Evolutionary conservation across 2,329 filamentous ascomycete genomes (phyloP), one percentile per base, ranked within the genome.

Genomic region (Trichocomaceae sp.): DNA sequence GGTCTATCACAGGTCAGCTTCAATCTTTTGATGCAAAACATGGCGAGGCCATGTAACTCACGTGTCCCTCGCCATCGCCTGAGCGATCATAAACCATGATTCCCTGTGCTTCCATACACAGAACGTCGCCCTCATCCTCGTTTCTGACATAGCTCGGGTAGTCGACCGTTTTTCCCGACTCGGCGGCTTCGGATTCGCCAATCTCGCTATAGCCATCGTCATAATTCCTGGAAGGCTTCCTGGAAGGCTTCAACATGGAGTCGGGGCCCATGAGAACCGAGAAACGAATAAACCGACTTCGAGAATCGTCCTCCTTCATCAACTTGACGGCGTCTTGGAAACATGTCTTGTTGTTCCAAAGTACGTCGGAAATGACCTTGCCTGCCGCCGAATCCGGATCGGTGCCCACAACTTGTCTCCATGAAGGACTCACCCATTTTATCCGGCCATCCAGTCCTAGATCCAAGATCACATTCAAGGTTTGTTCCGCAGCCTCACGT

Each of bases 51-150:
- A n/a, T n/a, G 50, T 55, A 54, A 80, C 88, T 78, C 81, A 95
- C 90, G 78, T 97, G 92, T 66, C 89, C 93, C 69, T 93, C 88
- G 54, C 85, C 87, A 50, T 90, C 90, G 37, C 90, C 88, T 12
- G 87, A 82, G 58, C 87, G 84, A 69, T 97, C 91, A 69, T 96
- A 97, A 6, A 97, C 90, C 87, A 97, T 95, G 66, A 99, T 99
- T 20, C 93, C 93, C 72, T 99, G 93, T 6, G 89, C 95, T 74
- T 99, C 95, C 57, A 99, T 81, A 59, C 90, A 86, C 57, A 96
- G 79, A 39, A 83, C 78, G 55, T 79, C 63, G 44, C 72, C 71
- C 26, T 69, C 64, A 47, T 75, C 71, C 56, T 72, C 66, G 13
- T 75, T 63, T 7, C 52, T 63, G 4, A 37, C 44, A 29, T 63